These are phyloP conservation scores for Platismatia glauca DNA, from an alignment of 495 filamentous ascomycete genomes.

Conservation along the genomic window DNA sequence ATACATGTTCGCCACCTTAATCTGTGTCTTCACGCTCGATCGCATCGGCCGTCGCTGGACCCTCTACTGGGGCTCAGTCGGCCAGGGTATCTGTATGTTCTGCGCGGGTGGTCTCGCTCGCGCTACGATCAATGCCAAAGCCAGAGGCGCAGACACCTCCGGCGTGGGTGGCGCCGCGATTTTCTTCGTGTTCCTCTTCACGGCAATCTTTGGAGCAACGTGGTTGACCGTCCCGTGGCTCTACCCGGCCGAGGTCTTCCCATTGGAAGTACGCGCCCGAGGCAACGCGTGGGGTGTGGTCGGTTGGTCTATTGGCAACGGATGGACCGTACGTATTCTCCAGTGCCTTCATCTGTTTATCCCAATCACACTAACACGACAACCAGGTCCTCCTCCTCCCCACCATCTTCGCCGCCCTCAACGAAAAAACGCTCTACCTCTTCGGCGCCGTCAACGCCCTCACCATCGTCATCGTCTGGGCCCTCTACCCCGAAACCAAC, in stretches of 20 bases:
- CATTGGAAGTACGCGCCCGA: slow-evolving; percentile 55
- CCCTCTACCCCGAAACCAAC: slow-evolving; percentile 59
- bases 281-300: slow-evolving; percentile 68
- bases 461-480: slow-evolving; percentile 57
- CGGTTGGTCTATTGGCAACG: slow-evolving; percentile 64
- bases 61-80: slow-evolving; percentile 49
- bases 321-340: slow-evolving; percentile 54
- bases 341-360: no score
- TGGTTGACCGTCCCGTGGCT: slow-evolving; percentile 67
- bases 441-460: slow-evolving; percentile 56
- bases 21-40: slow-evolving; percentile 51
- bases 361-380: slow-evolving; percentile 31
- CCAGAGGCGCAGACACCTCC: slow-evolving; percentile 27
- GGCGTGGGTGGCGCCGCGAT: slow-evolving; percentile 43
- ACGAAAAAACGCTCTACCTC: slow-evolving; percentile 58
- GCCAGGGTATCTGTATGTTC: slow-evolving; percentile 43
- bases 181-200: slow-evolving; percentile 63
- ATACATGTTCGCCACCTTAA: slow-evolving; percentile 51
- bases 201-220: slow-evolving; percentile 58
- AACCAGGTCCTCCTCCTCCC: slow-evolving; percentile 45
- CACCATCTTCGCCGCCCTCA: slow-evolving; percentile 52
- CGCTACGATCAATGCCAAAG: slow-evolving; percentile 44
- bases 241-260: slow-evolving; percentile 66
- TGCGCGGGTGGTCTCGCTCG: slow-evolving; percentile 50
- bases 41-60: slow-evolving; percentile 51